Conservation (phyloP, 1,284 basidiomycete species). For the Ceratobasidium theobromae region DNA sequence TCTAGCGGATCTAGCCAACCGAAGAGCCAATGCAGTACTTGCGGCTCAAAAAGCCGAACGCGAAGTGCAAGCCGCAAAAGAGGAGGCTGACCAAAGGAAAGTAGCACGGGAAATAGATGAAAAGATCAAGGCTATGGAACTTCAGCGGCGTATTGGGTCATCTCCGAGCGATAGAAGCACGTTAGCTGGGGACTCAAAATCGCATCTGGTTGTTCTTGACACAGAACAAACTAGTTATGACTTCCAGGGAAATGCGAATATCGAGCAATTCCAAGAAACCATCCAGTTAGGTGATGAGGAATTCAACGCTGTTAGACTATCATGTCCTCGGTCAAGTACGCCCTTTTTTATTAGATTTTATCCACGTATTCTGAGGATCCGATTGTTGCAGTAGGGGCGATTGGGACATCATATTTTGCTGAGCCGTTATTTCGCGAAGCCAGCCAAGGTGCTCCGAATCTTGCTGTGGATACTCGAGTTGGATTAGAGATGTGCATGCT, state of each 20-base stretch:
- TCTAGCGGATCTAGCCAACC: conserved; percentile 20
- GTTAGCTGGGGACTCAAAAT: not conserved
- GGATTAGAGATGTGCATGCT: not conserved
- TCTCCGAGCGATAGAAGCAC: conserved; percentile 13
- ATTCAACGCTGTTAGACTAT: conserved; percentile 12
- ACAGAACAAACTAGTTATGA: not conserved
- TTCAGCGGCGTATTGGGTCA: conserved; percentile 7
- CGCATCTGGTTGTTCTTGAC: not conserved
- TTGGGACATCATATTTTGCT: conserved; percentile 22
- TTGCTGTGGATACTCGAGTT: not conserved
- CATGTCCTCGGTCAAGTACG: conserved; percentile 23
- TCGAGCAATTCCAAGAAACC: conserved; percentile 3
- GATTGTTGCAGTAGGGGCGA: not conserved
- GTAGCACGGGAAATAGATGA: conserved; percentile 22
- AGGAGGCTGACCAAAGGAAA: conserved; percentile 18
- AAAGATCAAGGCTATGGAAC: conserved; percentile 19
- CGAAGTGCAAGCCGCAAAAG: conserved; percentile 23
- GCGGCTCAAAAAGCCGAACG: conserved; percentile 24
- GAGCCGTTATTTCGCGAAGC: conserved; percentile 12
- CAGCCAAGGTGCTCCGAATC: not conserved
- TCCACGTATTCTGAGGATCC: not conserved
- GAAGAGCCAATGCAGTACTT: conserved; percentile 6
- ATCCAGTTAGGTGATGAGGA: conserved; percentile 4
- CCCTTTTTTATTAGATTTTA: not conserved
- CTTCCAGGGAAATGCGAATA: not conserved